Base-by-base conservation (phyloP, 805 yeast genomes). In the Danielia reshetovae region DNA sequence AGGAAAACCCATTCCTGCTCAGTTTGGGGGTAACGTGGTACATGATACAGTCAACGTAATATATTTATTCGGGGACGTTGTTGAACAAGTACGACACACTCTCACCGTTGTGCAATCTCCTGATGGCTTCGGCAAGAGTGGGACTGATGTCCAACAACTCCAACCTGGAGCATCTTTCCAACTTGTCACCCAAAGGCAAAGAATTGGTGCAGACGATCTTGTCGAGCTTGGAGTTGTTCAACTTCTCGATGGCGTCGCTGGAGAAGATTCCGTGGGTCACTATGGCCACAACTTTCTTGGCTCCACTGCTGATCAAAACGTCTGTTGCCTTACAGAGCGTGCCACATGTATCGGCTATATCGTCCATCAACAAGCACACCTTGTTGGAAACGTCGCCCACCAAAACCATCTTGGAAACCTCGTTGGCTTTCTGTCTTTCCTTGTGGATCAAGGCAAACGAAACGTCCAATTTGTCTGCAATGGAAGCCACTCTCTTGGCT, bases 291-390 rank as follows among this genome's bases (percentile, higher is more conserved):
- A 93, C 97, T 43, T 77, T 74, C 39, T 75, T 70, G 3, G 98
- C 97, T 19, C 88, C 85, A 46, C 86, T 79, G 15, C 75, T 80
- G 45, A 88, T 64, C 40, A 90, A 67, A 5, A 89, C 79, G 43
- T 90, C 95, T 8, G 96, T 90, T 1, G 97, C 97, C 61, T 90
- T 90, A 44, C 86, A 93, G 46, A 90, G 68, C 2, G 98, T 90
- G 26, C 98, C 97, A 64, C 97, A 90, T 4, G 98, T 90, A 56
- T 90, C 98, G 24, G 97, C 97, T 94, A 90, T 93, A 58, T 90
- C 98, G 60, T 90, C 98, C 22, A 90, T 85, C 43, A 90, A 67
- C 16, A 93, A 71, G 62, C 97, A 89, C 4, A 81, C 75, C 59
- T 85, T 87, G 40, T 79, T 78, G 3, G 77, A 65, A 26, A 90